phyloP scores from a whole-genome alignment of 2,329 filamentous ascomycete species.

The Paraconiothyrium brasiliense region DNA sequence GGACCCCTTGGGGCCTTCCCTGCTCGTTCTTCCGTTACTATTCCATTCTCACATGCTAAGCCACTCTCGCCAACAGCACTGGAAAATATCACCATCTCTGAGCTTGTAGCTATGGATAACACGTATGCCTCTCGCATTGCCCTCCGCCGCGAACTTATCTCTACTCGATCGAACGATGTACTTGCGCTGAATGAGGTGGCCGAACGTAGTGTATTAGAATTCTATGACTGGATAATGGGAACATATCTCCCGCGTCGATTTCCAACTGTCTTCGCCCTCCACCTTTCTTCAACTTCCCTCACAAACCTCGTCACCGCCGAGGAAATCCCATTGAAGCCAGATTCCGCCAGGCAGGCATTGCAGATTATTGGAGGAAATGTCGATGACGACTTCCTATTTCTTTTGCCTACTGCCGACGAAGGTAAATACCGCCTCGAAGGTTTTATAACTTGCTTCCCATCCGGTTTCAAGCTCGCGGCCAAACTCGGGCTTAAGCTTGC shows the following conservation, averaged over 20 bases:
- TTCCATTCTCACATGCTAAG: background rate
- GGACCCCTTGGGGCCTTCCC: too few relatives aligned
- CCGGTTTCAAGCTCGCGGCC: constrained; percentile 60
- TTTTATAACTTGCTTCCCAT: constrained; percentile 66
- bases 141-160: constrained; percentile 60
- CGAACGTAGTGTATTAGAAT: constrained; percentile 62
- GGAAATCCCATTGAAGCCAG: constrained; percentile 40
- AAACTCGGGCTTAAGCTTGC: constrained; percentile 64
- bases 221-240: constrained; percentile 65
- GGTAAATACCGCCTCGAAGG: constrained; percentile 64
- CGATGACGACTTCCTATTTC: constrained; percentile 69
- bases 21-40: background rate
- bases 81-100: constrained; percentile 61
- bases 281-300: constrained; percentile 54
- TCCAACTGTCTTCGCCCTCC: constrained; percentile 50
- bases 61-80: constrained; percentile 53
- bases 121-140: constrained; percentile 64
- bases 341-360: constrained; percentile 52
- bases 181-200: constrained; percentile 47
- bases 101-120: constrained; percentile 67
- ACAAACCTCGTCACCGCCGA: constrained; percentile 55
- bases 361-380: constrained; percentile 61
- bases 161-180: constrained; percentile 51
- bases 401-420: constrained; percentile 54
- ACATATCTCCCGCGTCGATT: constrained; percentile 66